Base-by-base conservation (phyloP, 495 filamentous ascomycete species). In the Tuber calosporum region DNA sequence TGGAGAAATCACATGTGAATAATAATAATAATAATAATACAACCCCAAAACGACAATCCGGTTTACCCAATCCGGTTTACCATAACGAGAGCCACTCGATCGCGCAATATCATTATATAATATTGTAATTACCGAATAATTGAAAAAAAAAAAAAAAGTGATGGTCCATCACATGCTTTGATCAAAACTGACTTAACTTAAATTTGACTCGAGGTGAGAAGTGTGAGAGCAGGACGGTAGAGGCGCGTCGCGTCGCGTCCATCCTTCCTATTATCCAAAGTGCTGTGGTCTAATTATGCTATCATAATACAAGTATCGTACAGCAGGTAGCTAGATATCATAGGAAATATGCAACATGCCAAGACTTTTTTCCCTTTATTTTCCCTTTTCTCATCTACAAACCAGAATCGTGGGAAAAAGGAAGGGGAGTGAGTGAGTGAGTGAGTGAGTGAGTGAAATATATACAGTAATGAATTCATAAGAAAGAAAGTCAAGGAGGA, bases 121-220 rank as follows among this genome's bases (percentile, higher is more conserved):
- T 62, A n/a, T n/a, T n/a, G n/a, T n/a, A 62, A 62, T 62, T 62
- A 62, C 53, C 53, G n/a, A 62, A 62, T 30, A 3, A n/a, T n/a
- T n/a, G n/a, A n/a, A n/a, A n/a, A n/a, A n/a, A n/a, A n/a, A n/a
- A n/a, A n/a, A n/a, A n/a, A 15, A 7, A 30, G 9, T 15, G 53
- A 62, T 62, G 8, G 53, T 62, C 53, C 2, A 30, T 62, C 53
- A 62, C 53, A 62, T 62, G 53, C n/a, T 62, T 58, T 58, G 48
- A 20, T n/a, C 30, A 3, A 22, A n/a, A n/a, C 20, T 0, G 8
- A n/a, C 43, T 8, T 26, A 30, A 62, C 53, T 62, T 62, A 62
- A 62, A 62, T 62, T 62, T 62, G 53, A 62, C 53, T 30, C 15
- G 2, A 30, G 1, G 11, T 1, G 53, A 62, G 4, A 30, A 13